phyloP scores from a whole-genome alignment of 768 basidiomycete genomes.

The Panaeolus cyanescens region DNA sequence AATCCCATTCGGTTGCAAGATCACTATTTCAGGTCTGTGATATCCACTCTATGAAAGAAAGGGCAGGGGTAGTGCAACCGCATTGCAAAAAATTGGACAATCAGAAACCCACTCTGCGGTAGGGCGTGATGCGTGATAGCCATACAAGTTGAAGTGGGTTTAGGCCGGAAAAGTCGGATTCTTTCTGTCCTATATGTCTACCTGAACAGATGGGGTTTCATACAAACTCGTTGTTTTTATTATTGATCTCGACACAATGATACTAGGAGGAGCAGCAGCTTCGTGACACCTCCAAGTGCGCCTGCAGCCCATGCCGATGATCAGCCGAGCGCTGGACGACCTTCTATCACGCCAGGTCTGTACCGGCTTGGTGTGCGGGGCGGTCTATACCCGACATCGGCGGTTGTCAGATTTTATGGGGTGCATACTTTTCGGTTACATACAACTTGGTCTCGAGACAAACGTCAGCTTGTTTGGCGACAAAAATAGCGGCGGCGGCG shows the following conservation, averaged over 20 bases:
- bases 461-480: background rate
- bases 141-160: background rate
- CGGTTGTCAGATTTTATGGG: background rate
- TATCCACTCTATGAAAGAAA: background rate
- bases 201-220: background rate
- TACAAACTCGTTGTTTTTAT: background rate
- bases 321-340: conserved; percentile 2
- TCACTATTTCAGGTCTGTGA: background rate
- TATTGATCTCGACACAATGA: background rate
- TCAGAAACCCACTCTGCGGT: background rate
- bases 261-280: background rate
- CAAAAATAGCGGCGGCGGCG: background rate
- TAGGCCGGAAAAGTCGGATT: background rate
- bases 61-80: background rate
- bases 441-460: background rate
- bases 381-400: background rate
- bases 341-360: background rate
- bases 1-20: background rate
- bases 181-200: background rate
- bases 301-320: background rate
- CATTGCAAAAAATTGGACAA: background rate
- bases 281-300: background rate
- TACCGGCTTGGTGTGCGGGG: background rate
- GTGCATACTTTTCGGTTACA: background rate
- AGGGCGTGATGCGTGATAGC: background rate